phyloP scores from a whole-genome alignment of 768 basidiomycete species.

The Cystobasidium ongulense region DNA sequence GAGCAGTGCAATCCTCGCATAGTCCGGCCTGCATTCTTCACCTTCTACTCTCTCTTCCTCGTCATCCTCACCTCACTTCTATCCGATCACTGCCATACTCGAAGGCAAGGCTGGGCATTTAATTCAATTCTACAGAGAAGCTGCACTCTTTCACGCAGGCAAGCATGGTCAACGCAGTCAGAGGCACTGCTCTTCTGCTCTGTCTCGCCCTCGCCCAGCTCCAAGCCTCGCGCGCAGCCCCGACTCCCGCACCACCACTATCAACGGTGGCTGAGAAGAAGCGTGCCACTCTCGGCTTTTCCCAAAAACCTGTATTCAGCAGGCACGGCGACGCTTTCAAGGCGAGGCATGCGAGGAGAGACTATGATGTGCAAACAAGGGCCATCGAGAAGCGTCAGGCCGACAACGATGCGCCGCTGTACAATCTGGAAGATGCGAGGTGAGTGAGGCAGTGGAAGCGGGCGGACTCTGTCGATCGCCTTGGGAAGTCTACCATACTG shows the following conservation, averaged over 20 bases:
- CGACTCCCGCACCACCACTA: not conserved
- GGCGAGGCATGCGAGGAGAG: not conserved
- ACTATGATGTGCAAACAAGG: not conserved
- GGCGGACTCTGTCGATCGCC: not conserved
- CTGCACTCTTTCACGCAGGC: too few relatives aligned
- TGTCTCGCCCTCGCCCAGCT: not conserved
- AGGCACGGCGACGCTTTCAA: not conserved
- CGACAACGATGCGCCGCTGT: conserved; percentile 8
- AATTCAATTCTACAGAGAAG: too few relatives aligned
- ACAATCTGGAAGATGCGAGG: conserved; percentile 28
- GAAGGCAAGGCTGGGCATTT: too few relatives aligned
- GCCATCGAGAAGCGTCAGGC: not conserved
- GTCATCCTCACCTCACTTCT: too few relatives aligned
- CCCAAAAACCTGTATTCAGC: not conserved
- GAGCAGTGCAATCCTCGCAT: too few relatives aligned
- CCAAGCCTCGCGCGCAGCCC: too few relatives aligned
- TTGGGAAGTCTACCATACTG: too few relatives aligned
- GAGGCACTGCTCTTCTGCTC: not conserved
- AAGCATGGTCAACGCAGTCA: not conserved
- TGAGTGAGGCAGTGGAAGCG: not conserved
- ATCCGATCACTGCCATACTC: too few relatives aligned
- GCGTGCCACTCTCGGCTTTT: conserved; percentile 17
- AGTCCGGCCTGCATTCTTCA: too few relatives aligned
- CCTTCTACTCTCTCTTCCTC: too few relatives aligned
- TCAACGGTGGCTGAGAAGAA: not conserved